Percentiles rank a stretch among this genome's conserved stretches.
phyloP scores from a whole-genome alignment of 108 stramenopile species.

The Nitzschia sp. region DNA sequence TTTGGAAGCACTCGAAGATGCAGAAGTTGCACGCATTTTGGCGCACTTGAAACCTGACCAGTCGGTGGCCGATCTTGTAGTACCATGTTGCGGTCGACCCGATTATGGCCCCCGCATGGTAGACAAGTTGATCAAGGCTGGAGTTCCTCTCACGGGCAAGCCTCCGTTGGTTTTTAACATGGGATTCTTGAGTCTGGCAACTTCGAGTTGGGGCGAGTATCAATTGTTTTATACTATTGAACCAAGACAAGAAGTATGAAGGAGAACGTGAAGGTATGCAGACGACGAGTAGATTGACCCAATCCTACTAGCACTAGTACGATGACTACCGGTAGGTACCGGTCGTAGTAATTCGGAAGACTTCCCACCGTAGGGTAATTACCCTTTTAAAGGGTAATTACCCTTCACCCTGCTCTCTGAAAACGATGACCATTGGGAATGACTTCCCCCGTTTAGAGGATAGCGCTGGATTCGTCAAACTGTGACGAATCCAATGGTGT shows the following conservation, averaged over 20 bases:
- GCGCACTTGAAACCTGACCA: conserved; percentile 24
- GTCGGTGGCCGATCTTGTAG: conserved; percentile 17
- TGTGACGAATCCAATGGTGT: too few relatives aligned
- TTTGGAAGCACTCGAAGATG: conserved; percentile 22
- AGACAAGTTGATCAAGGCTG: conserved; percentile 16
- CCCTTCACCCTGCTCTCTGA: too few relatives aligned
- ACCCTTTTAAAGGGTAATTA: too few relatives aligned
- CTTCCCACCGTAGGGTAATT: too few relatives aligned
- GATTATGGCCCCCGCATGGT: conserved; percentile 21
- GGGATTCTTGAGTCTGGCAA: conserved; percentile 1
- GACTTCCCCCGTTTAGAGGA: too few relatives aligned
- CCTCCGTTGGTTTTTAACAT: conserved; percentile 3
- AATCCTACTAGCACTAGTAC: too few relatives aligned
- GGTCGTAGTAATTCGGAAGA: too few relatives aligned
- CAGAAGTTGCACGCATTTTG: conserved; percentile 22
- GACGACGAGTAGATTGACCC: too few relatives aligned
- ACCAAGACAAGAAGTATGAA: not conserved
- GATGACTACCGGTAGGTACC: too few relatives aligned
- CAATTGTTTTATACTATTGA: not conserved
- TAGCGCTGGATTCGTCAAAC: too few relatives aligned
- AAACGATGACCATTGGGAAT: too few relatives aligned
- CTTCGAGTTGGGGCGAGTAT: conserved; percentile 11
- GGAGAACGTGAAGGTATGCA: too few relatives aligned
- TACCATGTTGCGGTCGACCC: conserved; percentile 31
- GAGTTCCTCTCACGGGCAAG: conserved; percentile 9